Percentiles rank a stretch among this genome's conserved stretches.
Conservation (phyloP, 176 grass and related monocot species). For the Areca catechu region DNA sequence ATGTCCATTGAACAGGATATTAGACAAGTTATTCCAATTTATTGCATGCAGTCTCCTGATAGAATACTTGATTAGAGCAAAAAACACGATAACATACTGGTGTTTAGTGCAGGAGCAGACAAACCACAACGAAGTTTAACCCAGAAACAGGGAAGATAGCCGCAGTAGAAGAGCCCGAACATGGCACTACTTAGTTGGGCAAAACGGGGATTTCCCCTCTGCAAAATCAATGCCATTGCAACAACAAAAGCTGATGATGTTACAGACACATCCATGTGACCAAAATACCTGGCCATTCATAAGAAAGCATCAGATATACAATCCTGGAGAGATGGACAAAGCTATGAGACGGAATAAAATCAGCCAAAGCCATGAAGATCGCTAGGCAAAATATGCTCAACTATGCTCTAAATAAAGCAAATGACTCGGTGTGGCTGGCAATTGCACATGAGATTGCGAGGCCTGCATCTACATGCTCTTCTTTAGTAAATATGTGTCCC, state of each 20-base stretch:
- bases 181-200: slow-evolving; percentile 91
- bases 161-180: slow-evolving; percentile 96
- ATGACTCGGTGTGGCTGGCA: too few relatives aligned
- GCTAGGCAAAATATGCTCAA: neutral
- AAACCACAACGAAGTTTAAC: slow-evolving; percentile 88
- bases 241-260: slow-evolving; percentile 73
- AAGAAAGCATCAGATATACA: neutral
- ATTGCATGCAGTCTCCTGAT: too few relatives aligned
- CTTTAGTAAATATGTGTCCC: too few relatives aligned
- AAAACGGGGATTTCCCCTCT: slow-evolving; percentile 95
- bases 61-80: too few relatives aligned
- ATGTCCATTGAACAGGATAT: too few relatives aligned
- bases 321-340: too few relatives aligned
- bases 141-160: slow-evolving; percentile 98
- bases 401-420: too few relatives aligned
- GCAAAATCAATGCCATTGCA: slow-evolving; percentile 72
- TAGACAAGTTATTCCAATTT: too few relatives aligned
- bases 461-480: too few relatives aligned
- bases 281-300: slow-evolving; percentile 74
- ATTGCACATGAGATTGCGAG: too few relatives aligned
- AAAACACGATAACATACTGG: slow-evolving; percentile 36
- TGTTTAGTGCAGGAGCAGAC: slow-evolving; percentile 73
- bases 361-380: slow-evolving; percentile 8
- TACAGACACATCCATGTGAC: slow-evolving; percentile 84
- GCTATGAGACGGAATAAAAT: slow-evolving; percentile 1